Conservation (phyloP, 139 green algal species). For the Chlorella sp. region DNA sequence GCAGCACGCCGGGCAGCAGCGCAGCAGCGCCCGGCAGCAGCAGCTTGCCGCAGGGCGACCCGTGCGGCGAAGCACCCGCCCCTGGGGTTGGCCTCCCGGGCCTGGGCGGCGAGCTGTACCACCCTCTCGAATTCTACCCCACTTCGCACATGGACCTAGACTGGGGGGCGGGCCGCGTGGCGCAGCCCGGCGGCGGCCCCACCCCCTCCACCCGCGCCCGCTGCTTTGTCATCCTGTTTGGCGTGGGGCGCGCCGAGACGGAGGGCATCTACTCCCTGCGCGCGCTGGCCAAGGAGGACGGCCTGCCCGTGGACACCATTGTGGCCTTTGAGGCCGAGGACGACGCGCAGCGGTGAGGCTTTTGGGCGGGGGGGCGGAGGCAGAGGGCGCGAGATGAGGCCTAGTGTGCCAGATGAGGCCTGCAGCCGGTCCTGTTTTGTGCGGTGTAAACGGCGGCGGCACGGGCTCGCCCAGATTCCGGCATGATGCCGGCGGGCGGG, state of each 20-base stretch:
- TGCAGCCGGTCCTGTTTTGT: too few relatives aligned
- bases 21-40: not conserved
- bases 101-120: not conserved
- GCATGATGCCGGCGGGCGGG: too few relatives aligned
- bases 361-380: too few relatives aligned
- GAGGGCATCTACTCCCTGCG: constrained; percentile 90
- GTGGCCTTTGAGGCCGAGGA: constrained; percentile 80
- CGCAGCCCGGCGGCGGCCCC: not conserved
- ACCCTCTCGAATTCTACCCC: constrained; percentile 41
- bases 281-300: constrained; percentile 50
- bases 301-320: constrained; percentile 82
- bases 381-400: too few relatives aligned
- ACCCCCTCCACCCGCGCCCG: not conserved
- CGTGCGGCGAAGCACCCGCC: not conserved
- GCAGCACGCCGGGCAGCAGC: constrained; percentile 1
- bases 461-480: too few relatives aligned
- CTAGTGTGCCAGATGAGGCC: too few relatives aligned
- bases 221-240: constrained; percentile 83
- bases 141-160: constrained; percentile 32
- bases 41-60: not conserved
- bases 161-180: not conserved
- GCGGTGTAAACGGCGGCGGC: too few relatives aligned
- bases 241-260: constrained; percentile 68
- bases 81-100: not conserved
- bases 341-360: constrained; percentile 71